Evolutionary conservation across 2,329 filamentous ascomycete species (phyloP).

Genomic region (Fusarium chaquense): DNA sequence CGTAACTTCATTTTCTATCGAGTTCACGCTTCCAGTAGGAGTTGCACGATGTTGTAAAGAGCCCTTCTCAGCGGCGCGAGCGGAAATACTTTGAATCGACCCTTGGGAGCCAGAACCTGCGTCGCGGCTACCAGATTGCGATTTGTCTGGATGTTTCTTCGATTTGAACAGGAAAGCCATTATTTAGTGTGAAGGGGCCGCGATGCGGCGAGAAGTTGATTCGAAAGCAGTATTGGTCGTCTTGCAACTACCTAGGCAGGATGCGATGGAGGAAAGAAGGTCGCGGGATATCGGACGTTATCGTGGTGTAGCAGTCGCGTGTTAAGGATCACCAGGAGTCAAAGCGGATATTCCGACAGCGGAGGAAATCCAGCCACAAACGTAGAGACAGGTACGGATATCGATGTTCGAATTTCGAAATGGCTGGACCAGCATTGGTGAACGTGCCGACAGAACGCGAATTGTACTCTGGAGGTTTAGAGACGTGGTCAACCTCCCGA

Average conservation of each 20-base stretch:
- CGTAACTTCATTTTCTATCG: slow-evolving; percentile 70
- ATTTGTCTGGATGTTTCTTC: slow-evolving; percentile 79
- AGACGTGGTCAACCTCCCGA: slow-evolving; percentile 52
- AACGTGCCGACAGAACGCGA: slow-evolving; percentile 43
- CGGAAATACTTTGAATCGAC: slow-evolving; percentile 62
- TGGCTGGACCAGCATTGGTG: slow-evolving; percentile 60
- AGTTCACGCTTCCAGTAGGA: slow-evolving; percentile 82
- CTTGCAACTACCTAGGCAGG: not conserved
- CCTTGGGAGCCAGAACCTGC: slow-evolving; percentile 60
- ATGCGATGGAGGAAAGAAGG: slow-evolving; percentile 14
- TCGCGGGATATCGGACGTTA: slow-evolving; percentile 14
- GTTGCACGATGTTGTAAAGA: slow-evolving; percentile 69
- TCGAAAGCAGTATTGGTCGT: slow-evolving; percentile 35
- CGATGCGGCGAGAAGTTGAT: slow-evolving; percentile 50
- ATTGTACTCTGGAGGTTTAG: slow-evolving; percentile 47
- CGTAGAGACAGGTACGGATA: slow-evolving; percentile 47
- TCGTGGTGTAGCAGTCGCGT: slow-evolving; percentile 37
- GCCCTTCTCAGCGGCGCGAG: slow-evolving; percentile 65
- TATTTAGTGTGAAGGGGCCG: slow-evolving; percentile 57
- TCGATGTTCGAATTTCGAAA: slow-evolving; percentile 55
- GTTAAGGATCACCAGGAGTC: slow-evolving; percentile 33
- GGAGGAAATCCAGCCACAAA: slow-evolving; percentile 45
- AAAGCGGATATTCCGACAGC: slow-evolving; percentile 28
- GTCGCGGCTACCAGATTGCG: slow-evolving; percentile 65
- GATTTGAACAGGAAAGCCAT: slow-evolving; percentile 89